Base-by-base conservation (phyloP, 768 basidiomycete species). In the Termitomyces sp. region DNA sequence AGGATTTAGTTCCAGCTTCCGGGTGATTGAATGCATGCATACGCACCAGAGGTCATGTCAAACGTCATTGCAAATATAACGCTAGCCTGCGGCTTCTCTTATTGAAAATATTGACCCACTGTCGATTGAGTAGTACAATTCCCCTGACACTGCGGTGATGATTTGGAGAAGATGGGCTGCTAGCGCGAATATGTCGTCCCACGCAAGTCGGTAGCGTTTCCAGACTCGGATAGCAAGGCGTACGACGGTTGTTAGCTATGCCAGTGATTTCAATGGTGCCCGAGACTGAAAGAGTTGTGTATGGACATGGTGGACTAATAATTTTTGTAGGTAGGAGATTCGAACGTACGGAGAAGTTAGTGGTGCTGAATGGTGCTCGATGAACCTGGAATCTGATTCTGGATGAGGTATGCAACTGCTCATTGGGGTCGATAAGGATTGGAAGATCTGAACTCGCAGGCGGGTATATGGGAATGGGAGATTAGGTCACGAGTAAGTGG, bases 111-210 rank as follows among this genome's bases (percentile, higher is more conserved):
- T 5, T 33, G 13, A 20, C 20, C 23, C 31, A 53, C 52, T 33
- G 20, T 45, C 45, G n/a, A 50, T 7, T 18, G 54, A 50, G 36
- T 50, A 56, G 23, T 50, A 56, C 2, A 50, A 15, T 33, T 56
- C 50, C 29, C 54, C 54, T 11, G 38, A 38, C 2, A 56, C 54
- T 25, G 40, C 48, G 5, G 54, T 56, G 3, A 56, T 12, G 18
- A 56, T 38, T 13, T 50, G 32, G 5, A 49, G 43, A 18, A 56
- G 29, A 35, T 50, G 32, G 27, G 48, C 54, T 22, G 33, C 2
- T 15, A 56, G 22, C n/a, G 49, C 54, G 23, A 43, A 44, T 9
- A 18, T 48, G 27, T 56, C 54, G 20, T 56, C 54, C 54, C 54
- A 56, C 23, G 41, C 35, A 33, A 56, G 41, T 18, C 49, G 31